Evolutionary conservation across 768 basidiomycete species (phyloP).

Genomic region (Hydnomerulius pinastri): DNA sequence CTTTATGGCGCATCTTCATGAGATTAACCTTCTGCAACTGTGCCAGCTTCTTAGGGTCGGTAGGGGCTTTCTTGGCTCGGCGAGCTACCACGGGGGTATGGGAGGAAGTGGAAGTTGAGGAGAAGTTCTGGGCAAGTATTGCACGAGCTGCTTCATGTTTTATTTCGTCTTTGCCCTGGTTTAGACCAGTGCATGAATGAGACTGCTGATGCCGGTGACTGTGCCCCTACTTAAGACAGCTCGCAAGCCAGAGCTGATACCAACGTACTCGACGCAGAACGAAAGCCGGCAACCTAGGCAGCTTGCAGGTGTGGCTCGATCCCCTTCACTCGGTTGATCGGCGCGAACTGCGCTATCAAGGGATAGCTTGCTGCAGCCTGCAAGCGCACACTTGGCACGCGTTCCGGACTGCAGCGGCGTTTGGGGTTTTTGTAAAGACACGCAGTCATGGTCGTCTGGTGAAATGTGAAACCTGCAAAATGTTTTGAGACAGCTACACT

Average conservation of each 20-base stretch:
- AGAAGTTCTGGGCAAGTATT: slow-evolving; percentile 56
- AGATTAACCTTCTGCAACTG: slow-evolving; percentile 59
- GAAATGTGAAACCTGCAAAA: slow-evolving; percentile 69
- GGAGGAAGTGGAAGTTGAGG: slow-evolving; percentile 18
- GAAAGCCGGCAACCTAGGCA: slow-evolving; percentile 56
- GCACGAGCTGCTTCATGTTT: slow-evolving; percentile 53
- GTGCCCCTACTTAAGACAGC: slow-evolving; percentile 10
- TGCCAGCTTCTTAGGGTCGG: slow-evolving; percentile 54
- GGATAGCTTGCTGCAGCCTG: slow-evolving; percentile 55
- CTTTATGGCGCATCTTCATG: slow-evolving; percentile 77
- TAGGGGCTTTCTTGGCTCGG: slow-evolving; percentile 37
- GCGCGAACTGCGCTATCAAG: slow-evolving; percentile 43
- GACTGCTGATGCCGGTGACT: slow-evolving; percentile 70
- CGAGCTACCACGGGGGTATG: slow-evolving; percentile 29
- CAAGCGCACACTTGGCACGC: slow-evolving; percentile 50
- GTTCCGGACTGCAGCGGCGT: slow-evolving; percentile 16
- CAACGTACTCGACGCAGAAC: slow-evolving; percentile 65
- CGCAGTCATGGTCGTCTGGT: slow-evolving; percentile 63
- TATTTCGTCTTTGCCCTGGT: slow-evolving; percentile 10
- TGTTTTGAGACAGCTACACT: slow-evolving; percentile 56
- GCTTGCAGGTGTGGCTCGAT: slow-evolving; percentile 24
- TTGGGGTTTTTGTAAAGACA: slow-evolving; percentile 11
- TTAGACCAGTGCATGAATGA: slow-evolving; percentile 51
- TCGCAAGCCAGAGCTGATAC: neutral
- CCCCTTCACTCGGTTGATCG: neutral